Evolutionary conservation across 1,284 basidiomycete genomes (phyloP).

Genomic region (Ustilago cynodontis): DNA sequence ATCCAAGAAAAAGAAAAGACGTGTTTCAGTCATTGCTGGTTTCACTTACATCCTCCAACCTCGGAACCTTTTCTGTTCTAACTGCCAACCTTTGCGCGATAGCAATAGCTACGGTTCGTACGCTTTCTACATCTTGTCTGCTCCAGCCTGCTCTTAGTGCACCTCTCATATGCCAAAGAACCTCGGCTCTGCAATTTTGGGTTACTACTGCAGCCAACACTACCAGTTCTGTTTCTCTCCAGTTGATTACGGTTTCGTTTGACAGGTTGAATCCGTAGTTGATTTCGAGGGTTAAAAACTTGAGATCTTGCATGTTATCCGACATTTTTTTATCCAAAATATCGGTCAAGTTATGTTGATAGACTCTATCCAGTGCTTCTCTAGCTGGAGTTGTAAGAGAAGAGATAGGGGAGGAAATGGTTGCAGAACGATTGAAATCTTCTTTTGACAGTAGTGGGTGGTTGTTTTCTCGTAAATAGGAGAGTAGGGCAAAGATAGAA

Average conservation of each 20-base stretch:
- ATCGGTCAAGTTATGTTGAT: slow-evolving; percentile 36
- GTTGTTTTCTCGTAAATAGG: slow-evolving; percentile 1
- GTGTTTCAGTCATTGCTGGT: slow-evolving; percentile 8
- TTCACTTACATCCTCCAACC: slow-evolving; percentile 27
- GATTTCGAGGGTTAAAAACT: slow-evolving; percentile 43
- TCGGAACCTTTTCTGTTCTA: slow-evolving; percentile 23
- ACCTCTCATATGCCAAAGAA: slow-evolving; percentile 46
- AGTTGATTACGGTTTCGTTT: slow-evolving; percentile 20
- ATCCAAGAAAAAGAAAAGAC: too few relatives aligned
- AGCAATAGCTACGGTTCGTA: not conserved
- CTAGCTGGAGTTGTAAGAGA: slow-evolving; percentile 1
- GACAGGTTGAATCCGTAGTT: slow-evolving; percentile 47
- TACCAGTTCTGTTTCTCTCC: slow-evolving; percentile 28
- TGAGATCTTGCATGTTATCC: slow-evolving; percentile 38
- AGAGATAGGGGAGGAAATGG: not conserved
- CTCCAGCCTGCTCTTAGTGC: slow-evolving; percentile 37
- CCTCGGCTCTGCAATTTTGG: slow-evolving; percentile 28
- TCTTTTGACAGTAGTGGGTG: not conserved
- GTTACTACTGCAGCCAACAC: slow-evolving; percentile 30
- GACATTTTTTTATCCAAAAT: slow-evolving; percentile 26
- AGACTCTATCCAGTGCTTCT: slow-evolving; percentile 16
- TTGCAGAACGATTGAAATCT: slow-evolving; percentile 6
- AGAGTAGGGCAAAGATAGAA: slow-evolving; percentile 27
- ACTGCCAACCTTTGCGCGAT: slow-evolving; percentile 17
- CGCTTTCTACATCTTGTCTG: slow-evolving; percentile 19